These are phyloP conservation scores for Boletus smithii DNA, from an alignment of 1,284 basidiomycete species.

Conservation along the genomic window DNA sequence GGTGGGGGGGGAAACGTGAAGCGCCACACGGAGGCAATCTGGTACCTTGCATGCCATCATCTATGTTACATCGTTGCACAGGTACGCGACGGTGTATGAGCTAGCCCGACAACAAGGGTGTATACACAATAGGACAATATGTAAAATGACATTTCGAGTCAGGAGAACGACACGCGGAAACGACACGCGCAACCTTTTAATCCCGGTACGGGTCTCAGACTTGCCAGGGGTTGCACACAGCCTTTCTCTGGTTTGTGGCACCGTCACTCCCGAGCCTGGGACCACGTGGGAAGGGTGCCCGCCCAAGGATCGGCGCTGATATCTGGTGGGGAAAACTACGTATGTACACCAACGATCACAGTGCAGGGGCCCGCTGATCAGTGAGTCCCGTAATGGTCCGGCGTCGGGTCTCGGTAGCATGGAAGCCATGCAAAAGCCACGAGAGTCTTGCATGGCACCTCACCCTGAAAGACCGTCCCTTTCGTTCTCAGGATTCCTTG, in stretches of 20 bases:
- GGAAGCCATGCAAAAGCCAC: conserved; percentile 23
- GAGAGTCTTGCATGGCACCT: conserved; percentile 15
- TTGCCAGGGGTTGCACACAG: not conserved
- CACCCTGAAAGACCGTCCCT: conserved; percentile 10
- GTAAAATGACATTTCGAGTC: too few species aligned
- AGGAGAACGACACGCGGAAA: too few species aligned
- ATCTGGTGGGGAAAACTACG: conserved; percentile 5
- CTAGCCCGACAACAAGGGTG: not conserved
- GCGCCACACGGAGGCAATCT: conserved; percentile 26
- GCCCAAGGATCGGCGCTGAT: not conserved
- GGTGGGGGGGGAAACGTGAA: not conserved
- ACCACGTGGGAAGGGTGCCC: too few species aligned
- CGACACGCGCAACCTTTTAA: not conserved
- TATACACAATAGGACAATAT: not conserved
- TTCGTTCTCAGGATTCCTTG: not conserved
- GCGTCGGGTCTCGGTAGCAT: conserved; percentile 13
- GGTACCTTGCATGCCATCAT: conserved; percentile 4
- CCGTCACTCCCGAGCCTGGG: not conserved
- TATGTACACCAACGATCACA: not conserved
- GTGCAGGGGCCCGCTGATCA: conserved; percentile 4
- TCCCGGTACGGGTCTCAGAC: not conserved
- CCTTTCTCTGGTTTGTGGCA: not conserved
- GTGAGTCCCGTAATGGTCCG: conserved; percentile 1
- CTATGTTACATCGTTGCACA: not conserved
- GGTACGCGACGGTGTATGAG: conserved; percentile 1